Base-by-base conservation (phyloP, 164 flowering plant genomes). In the Umbilicus rupestris region DNA sequence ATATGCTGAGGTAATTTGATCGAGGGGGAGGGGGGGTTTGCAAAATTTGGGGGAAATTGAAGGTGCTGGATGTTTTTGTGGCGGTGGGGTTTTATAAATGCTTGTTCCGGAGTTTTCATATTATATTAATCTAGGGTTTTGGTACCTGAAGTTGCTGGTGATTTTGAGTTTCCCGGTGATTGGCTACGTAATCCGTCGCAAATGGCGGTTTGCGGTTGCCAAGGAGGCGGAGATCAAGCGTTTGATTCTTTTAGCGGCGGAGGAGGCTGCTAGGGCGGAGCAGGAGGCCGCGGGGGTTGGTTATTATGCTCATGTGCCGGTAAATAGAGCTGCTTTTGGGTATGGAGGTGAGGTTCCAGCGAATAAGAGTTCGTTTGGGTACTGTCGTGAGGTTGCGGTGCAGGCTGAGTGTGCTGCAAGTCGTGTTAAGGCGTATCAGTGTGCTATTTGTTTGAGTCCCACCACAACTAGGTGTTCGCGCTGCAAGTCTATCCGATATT, bases 201-300 rank as follows among this genome's bases (percentile, higher is more conserved):
- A 84, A 81, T 89, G 96, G 93, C 77, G 84, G 72, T 73, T 66
- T 12, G 71, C 84, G 17, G 78, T 47, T 31, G 80, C 78, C 39
- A 79, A 87, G 77, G 73, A 47, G 75, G 81, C 77, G 80, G 96
- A 91, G 87, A 76, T 91, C 77, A 74, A 49, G 77, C 47, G 93
- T 68, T 85, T 84, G 12, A 55, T 84, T 74, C 65, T 73, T 42
- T 66, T 84, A 69, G 97, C 90, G 0, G 47, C 90, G 0, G 87
- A 82, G 73, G 96, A 92, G 70, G 78, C 84, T 5, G 84, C 80
- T 26, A 75, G 89, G 70, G 90, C 83, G 0, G 95, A 87, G 85
- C 70, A 80, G 28, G 87, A 87, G 73, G 85, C 88, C 5, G 58
- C 80, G 0, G 37, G 24, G 30, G 30, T 35, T 26, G 80, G 72